Percentiles rank a stretch among this genome's conserved stretches.
phyloP scores from a whole-genome alignment of 495 filamentous ascomycete species.

The Platismatia glauca region DNA sequence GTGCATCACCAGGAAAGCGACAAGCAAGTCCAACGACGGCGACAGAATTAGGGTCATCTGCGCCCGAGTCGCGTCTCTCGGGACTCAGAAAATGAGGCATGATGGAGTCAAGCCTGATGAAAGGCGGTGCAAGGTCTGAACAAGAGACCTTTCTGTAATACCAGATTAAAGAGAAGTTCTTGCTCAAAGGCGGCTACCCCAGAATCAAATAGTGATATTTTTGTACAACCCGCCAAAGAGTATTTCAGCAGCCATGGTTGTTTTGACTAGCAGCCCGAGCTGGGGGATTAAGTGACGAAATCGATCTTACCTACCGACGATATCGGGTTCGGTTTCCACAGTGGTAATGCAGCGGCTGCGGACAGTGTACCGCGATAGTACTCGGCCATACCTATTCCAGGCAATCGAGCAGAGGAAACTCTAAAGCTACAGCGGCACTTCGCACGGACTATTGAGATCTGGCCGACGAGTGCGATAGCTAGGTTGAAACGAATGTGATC shows the following conservation, averaged over 20 bases:
- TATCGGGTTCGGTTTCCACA: not conserved
- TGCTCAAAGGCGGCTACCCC: not conserved
- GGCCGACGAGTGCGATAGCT: not conserved
- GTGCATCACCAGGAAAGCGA: slow-evolving; percentile 40
- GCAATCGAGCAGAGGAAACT: not conserved
- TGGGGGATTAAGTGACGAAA: not conserved
- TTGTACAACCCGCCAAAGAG: not conserved
- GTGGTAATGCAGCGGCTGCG: not conserved
- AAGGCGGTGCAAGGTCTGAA: not conserved
- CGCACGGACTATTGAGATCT: not conserved
- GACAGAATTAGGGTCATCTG: slow-evolving; percentile 26
- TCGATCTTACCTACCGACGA: not conserved
- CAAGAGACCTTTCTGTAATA: not conserved
- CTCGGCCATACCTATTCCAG: not conserved
- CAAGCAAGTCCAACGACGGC: slow-evolving; percentile 44
- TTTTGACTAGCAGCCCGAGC: not conserved
- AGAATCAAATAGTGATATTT: not conserved
- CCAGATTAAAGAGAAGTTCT: not conserved
- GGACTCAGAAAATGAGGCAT: not conserved
- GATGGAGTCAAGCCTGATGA: not conserved
- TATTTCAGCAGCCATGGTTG: not conserved
- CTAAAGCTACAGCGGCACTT: not conserved
- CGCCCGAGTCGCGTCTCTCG: slow-evolving; percentile 1
- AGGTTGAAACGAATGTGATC: no score
- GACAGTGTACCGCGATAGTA: not conserved